Evolutionary conservation across 805 yeast genomes (phyloP).

Genomic region (Torulaspora maleeae): DNA sequence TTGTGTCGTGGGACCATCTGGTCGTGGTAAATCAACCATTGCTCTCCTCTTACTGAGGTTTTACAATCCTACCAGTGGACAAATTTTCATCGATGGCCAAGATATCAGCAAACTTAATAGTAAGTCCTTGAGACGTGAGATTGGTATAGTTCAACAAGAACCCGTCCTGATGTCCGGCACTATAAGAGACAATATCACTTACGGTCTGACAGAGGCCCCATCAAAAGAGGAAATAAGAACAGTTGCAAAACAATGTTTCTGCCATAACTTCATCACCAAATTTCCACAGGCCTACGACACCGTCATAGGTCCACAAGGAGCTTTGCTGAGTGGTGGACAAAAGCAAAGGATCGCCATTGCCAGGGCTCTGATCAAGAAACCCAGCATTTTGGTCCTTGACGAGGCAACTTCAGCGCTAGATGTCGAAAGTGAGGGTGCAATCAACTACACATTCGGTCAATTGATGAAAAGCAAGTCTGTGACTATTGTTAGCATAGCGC

Average conservation of each 20-base stretch:
- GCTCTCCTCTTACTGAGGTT: conserved; percentile 54
- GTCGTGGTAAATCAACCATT: conserved; percentile 87
- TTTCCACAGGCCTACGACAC: conserved; percentile 68
- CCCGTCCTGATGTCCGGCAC: conserved; percentile 78
- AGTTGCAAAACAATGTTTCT: conserved; percentile 49
- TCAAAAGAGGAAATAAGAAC: conserved; percentile 45
- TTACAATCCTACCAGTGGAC: conserved; percentile 46
- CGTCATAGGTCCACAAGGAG: conserved; percentile 59
- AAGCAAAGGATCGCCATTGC: conserved; percentile 84
- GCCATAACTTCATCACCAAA: conserved; percentile 53
- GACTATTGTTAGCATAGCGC: conserved; percentile 90
- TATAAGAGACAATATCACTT: conserved; percentile 68
- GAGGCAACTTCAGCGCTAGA: conserved; percentile 92
- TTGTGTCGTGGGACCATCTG: conserved; percentile 83
- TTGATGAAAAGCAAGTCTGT: conserved; percentile 55
- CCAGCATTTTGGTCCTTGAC: conserved; percentile 70
- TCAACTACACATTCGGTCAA: conserved; percentile 68
- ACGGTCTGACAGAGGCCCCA: conserved; percentile 65
- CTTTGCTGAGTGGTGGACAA: conserved; percentile 86
- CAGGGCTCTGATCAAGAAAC: conserved; percentile 70
- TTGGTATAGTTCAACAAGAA: conserved; percentile 75
- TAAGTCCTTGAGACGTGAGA: conserved; percentile 49
- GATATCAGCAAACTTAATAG: conserved; percentile 48
- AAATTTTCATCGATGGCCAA: conserved; percentile 46
- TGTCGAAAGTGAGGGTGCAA: conserved; percentile 64